Evolutionary conservation across 192 early-diverging fungal genomes (phyloP), one percentile per base, ranked within the genome.

Genomic region (Lobosporangium transversale): DNA sequence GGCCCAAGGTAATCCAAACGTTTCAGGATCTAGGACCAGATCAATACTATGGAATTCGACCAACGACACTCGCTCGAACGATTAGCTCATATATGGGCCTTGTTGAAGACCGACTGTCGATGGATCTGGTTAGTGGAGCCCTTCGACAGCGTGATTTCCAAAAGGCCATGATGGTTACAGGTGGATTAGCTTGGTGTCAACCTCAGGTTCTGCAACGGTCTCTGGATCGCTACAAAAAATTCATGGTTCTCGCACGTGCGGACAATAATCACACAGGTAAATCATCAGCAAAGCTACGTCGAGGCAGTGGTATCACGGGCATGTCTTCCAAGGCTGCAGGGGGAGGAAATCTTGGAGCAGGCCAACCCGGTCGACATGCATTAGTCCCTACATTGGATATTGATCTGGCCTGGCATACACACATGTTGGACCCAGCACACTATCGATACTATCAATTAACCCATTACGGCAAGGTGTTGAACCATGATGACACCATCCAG

Each of bases 391-490:
- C 89, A 4, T 29, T 92, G 11, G 87, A 89, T 53, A 86, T 92
- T 65, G 90, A 92, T 66, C 51, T 88, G 2, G 81, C 79, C 11
- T 92, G 90, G 90, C 90, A 92, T 54, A 90, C 89, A 12, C 90
- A 92, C 56, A 85, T 87, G 81, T 69, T 88, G 14, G 70, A 81
- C 23, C 83, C 89, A 8, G 48, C 40, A 0, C 55, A 68, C n/a
- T 92, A 92, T 65, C 81, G 81, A 11, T 63, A 83, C 17, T 88
- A 80, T 47, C 85, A 84, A 21, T 29, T 88, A 0, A 36, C 67
- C 0, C 67, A 87, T 44, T 55, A 84, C 12, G 51, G 66, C 0
- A 78, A 78, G 11, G 70, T 90, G 47, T 71, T 92, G 27, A 88
- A 92, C 64, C 90, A 90, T 53, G 89, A 92, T 62, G 89, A 92